These are phyloP conservation scores for Takashimella tepidaria DNA, from an alignment of 1,284 basidiomycete genomes.

Conservation along the genomic window DNA sequence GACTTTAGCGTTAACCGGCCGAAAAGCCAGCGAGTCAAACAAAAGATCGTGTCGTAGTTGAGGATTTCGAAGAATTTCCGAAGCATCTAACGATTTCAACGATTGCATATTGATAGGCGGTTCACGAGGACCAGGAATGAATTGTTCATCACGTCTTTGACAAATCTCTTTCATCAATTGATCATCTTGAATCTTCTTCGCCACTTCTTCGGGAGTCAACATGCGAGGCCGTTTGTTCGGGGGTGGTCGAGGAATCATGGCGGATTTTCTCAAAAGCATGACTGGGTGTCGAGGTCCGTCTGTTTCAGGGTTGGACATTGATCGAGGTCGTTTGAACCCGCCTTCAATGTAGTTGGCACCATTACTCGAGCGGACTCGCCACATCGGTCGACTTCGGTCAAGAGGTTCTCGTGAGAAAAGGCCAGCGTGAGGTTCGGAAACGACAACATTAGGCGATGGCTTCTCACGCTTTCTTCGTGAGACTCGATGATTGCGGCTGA, in stretches of 20 bases:
- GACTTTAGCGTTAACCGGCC: constrained; percentile 54
- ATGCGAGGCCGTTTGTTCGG: background rate
- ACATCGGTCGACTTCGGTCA: background rate
- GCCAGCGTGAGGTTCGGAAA: background rate
- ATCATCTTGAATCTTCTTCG: background rate
- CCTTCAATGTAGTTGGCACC: background rate
- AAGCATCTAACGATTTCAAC: constrained; percentile 76
- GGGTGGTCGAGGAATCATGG: background rate
- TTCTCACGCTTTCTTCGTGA: background rate
- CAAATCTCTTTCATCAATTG: background rate
- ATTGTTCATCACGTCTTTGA: constrained; percentile 11
- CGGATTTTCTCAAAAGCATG: background rate
- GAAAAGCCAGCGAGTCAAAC: constrained; percentile 57
- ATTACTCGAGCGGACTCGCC: background rate
- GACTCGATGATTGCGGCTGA: too few relatives aligned
- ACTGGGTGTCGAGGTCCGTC: background rate
- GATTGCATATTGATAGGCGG: constrained; percentile 80
- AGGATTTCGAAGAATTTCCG: constrained; percentile 78
- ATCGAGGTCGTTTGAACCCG: background rate
- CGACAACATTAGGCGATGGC: too few relatives aligned
- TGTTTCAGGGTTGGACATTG: constrained; percentile 1
- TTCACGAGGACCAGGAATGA: constrained; percentile 23
- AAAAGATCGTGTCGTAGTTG: constrained; percentile 89
- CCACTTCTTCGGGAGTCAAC: background rate
- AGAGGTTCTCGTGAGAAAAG: background rate